Conservation (phyloP, 352 stramenopile species). For the Phytopythium boreale region DNA sequence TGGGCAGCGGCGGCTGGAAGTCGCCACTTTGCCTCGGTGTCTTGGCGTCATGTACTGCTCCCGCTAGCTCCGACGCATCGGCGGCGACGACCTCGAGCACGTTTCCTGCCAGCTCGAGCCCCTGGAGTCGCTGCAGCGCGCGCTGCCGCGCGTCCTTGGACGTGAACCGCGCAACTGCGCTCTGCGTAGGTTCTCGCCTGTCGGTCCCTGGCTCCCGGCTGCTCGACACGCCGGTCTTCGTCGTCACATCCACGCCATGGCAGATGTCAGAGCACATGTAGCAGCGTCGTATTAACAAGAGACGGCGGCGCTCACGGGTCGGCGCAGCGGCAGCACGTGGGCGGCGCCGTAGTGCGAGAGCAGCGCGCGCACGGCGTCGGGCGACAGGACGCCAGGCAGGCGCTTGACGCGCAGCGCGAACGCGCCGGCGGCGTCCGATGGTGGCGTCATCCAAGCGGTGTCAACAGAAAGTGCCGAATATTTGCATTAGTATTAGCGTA, state of each 20-base stretch:
- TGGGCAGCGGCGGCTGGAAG: constrained; percentile 26
- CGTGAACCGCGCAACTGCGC: constrained; percentile 48
- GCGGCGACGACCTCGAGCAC: constrained; percentile 31
- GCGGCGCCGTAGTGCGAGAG: constrained; percentile 58
- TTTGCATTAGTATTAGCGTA: too few species aligned
- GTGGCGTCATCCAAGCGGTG: neutral
- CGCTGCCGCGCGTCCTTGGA: constrained; percentile 24
- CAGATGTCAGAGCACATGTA: neutral
- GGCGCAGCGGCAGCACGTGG: constrained; percentile 39
- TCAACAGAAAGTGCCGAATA: neutral
- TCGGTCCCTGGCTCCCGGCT: constrained; percentile 26
- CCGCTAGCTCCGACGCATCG: constrained; percentile 8
- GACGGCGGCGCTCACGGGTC: constrained; percentile 17
- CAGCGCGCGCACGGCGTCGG: constrained; percentile 50
- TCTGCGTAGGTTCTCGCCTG: constrained; percentile 19
- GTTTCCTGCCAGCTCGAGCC: constrained; percentile 55
- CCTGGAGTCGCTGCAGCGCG: constrained; percentile 39
- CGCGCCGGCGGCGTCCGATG: neutral
- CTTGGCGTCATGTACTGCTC: neutral
- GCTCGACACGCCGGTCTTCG: constrained; percentile 22
- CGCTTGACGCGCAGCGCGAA: constrained; percentile 54
- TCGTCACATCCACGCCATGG: neutral
- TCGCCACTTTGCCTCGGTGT: neutral
- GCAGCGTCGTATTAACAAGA: neutral
- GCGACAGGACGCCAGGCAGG: constrained; percentile 52